These are phyloP conservation scores for Fusarium dlaminii DNA, from an alignment of 2,329 filamentous ascomycete species.

Conservation along the genomic window DNA sequence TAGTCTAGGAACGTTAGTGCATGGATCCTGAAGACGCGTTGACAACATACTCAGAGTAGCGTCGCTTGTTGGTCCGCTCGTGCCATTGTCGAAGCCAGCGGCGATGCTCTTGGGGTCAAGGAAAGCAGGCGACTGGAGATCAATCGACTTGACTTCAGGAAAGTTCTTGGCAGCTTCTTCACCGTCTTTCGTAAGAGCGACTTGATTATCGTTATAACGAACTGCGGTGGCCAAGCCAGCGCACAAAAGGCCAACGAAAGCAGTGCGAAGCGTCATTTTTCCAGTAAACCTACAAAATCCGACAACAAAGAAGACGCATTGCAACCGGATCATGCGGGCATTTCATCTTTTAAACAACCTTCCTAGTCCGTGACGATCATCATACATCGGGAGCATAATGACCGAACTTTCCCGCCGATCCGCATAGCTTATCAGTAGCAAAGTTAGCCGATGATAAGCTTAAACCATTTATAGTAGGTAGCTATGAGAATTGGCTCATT, in stretches of 20 bases:
- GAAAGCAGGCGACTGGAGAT: slow-evolving; percentile 43
- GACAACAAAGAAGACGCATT: not conserved
- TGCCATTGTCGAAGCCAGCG: slow-evolving; percentile 40
- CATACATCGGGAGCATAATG: not conserved
- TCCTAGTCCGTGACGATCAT: not conserved
- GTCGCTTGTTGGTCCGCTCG: slow-evolving; percentile 40
- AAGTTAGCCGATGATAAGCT: slow-evolving; percentile 19
- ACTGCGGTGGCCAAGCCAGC: slow-evolving; percentile 30
- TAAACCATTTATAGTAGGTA: slow-evolving; percentile 31
- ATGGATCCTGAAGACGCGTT: fast-evolving
- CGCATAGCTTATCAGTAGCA: slow-evolving; percentile 14
- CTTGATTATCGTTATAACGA: slow-evolving; percentile 43
- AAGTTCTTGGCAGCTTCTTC: slow-evolving; percentile 39
- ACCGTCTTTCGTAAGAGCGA: slow-evolving; percentile 30
- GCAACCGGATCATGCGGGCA: not conserved
- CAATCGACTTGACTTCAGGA: slow-evolving; percentile 26
- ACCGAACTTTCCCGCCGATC: slow-evolving; percentile 13
- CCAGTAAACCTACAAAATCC: not conserved
- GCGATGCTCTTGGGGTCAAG: slow-evolving; percentile 34
- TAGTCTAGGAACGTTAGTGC: slow-evolving; percentile 23
- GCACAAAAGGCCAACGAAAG: slow-evolving; percentile 24
- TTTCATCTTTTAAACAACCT: slow-evolving; percentile 4
- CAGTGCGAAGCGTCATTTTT: slow-evolving; percentile 13
- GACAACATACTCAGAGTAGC: slow-evolving; percentile 13
- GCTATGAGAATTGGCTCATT: not conserved